Evolutionary conservation across 2,329 filamentous ascomycete species (phyloP).

Genomic region (Chrysoporthe cubensis): DNA sequence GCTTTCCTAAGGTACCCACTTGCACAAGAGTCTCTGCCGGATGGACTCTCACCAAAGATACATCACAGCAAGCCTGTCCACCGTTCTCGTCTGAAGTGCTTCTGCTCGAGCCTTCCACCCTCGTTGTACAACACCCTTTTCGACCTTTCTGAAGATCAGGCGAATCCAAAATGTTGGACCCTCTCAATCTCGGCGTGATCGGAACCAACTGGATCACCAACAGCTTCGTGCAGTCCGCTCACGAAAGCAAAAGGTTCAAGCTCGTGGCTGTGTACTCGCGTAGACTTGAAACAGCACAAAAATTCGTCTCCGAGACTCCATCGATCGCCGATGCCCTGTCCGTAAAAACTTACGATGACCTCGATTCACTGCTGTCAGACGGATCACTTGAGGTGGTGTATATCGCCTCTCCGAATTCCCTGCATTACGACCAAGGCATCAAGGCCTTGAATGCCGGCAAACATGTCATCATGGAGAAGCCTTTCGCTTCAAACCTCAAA

Average conservation of each 20-base stretch:
- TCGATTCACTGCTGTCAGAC: slow-evolving; percentile 24
- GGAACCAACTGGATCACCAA: slow-evolving; percentile 29
- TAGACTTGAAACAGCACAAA: slow-evolving; percentile 23
- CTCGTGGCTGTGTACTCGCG: slow-evolving; percentile 27
- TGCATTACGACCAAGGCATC: slow-evolving; percentile 50
- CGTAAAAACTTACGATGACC: slow-evolving; percentile 28
- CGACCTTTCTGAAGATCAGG: neutral
- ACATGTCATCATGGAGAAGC: slow-evolving; percentile 60
- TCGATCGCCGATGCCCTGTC: slow-evolving; percentile 22
- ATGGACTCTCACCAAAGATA: neutral
- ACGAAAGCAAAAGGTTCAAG: slow-evolving; percentile 26
- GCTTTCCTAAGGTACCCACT: neutral
- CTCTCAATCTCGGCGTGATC: slow-evolving; percentile 26
- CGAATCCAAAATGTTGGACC: slow-evolving; percentile 12
- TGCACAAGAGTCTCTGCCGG: neutral
- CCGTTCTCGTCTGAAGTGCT: neutral
- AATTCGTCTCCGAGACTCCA: slow-evolving; percentile 22
- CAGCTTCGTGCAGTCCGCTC: slow-evolving; percentile 27
- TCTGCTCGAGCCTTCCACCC: neutral
- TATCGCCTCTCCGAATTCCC: slow-evolving; percentile 52
- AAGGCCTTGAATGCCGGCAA: slow-evolving; percentile 55
- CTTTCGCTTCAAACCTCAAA: slow-evolving; percentile 53
- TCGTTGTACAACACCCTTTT: neutral
- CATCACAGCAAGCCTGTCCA: neutral
- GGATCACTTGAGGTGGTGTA: slow-evolving; percentile 40